Percentiles rank a stretch among this genome's conserved stretches.
phyloP scores from a whole-genome alignment of 345 rosid species.

The Lagerstroemia speciosa region DNA sequence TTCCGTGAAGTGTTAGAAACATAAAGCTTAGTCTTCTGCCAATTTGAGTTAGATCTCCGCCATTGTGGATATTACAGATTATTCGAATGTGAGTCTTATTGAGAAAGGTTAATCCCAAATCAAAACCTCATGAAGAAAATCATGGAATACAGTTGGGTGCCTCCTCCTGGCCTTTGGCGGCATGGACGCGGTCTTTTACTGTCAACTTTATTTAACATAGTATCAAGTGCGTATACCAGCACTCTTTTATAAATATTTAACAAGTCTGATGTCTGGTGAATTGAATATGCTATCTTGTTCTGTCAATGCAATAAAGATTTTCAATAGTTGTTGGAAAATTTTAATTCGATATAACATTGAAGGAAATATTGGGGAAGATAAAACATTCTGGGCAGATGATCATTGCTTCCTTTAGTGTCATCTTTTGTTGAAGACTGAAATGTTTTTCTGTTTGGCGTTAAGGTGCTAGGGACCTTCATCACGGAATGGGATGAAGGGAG shows the following conservation, averaged over 20 bases:
- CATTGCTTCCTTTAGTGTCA: neutral
- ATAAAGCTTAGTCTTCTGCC: neutral
- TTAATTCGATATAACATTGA: neutral
- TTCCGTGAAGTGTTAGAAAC: neutral
- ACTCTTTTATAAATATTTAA: no score
- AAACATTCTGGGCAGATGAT: neutral
- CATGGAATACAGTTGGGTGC: no score
- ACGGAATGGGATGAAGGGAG: slow-evolving; percentile 78
- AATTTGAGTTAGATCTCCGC: neutral
- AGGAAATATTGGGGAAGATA: neutral
- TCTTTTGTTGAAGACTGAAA: no score
- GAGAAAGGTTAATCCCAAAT: no score
- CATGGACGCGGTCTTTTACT: no score
- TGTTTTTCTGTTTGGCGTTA: slow-evolving; percentile 16
- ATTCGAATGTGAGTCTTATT: neutral
- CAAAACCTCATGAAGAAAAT: no score
- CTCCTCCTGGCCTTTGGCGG: no score
- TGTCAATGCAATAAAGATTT: neutral
- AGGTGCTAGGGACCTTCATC: slow-evolving; percentile 88
- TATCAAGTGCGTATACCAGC: no score
- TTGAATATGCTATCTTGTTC: neutral
- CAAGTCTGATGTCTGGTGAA: neutral
- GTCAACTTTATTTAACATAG: no score
- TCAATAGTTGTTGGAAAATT: neutral
- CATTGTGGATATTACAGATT: neutral